Base-by-base conservation (phyloP, 2,329 filamentous ascomycete species). In the Fusarium pininemorale region DNA sequence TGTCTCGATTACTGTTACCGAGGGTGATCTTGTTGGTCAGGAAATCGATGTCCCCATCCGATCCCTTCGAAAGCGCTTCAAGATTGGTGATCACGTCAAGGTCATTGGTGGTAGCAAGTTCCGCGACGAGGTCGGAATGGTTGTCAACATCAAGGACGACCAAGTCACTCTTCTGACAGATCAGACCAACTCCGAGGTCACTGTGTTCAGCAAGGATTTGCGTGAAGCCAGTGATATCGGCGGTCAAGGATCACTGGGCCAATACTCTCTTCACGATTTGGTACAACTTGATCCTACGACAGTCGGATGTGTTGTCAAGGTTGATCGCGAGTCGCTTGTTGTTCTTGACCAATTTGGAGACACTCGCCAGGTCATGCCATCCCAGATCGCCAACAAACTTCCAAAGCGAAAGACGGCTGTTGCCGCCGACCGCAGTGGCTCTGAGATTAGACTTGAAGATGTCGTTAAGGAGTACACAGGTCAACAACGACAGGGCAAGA, bases 191-290 rank as follows among this genome's bases (percentile, higher is more conserved):
- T 91, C 92, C 59, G 96, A 99, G 81, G 95, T 99, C 76, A 98
- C 95, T 0, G 96, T 99, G 39, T 99, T 99, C 81, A 98, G 96
- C 85, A 98, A 97, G 82, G 96, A 99, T 84, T 85, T 99, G 69
- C 91, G 97, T 75, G 94, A 98, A 82, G 96, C 96, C 35, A 94
- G 94, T 63, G 96, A 98, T 80, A 94, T 95, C 76, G 95, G 95
- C 72, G 95, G 94, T 22, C 92, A 95, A 79, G 93, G 94, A 35
- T 90, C 91, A 38, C 85, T 96, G n/a, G 94, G 94, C 16, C 94
- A 97, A 82, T 98, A 93, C 82, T 93, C 95, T 76, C 90, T 99
- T 39, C 94, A 97, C 77, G 96, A 99, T 81, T 88, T 99, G 32
- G 94, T 99, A 20, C 95, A 98, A 83, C 90, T 99, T 70, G 96